Evolutionary conservation across 371 early-diverging fungal species (phyloP).

Genomic region (Apophysomyces trapeziformis): DNA sequence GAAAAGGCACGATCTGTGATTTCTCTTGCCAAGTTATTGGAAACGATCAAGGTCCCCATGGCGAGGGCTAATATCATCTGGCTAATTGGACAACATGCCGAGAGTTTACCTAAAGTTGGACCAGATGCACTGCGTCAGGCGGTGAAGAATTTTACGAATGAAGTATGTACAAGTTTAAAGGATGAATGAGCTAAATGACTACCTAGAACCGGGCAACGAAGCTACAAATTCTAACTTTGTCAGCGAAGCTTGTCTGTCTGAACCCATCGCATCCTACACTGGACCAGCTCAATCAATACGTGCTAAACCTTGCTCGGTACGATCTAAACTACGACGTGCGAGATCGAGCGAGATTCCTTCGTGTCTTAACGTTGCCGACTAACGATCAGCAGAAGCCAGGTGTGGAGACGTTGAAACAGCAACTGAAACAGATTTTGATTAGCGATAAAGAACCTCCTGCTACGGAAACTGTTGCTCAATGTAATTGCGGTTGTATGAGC

Average conservation of each 20-base stretch:
- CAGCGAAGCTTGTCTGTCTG: conserved; percentile 67
- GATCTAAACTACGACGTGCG: conserved; percentile 90
- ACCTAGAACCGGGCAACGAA: conserved; percentile 68
- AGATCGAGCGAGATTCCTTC: conserved; percentile 87
- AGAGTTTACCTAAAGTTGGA: conserved; percentile 63
- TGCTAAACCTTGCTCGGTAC: conserved; percentile 85
- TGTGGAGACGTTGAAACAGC: conserved; percentile 42
- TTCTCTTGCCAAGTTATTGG: conserved; percentile 67
- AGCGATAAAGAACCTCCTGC: conserved; percentile 57
- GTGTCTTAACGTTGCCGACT: conserved; percentile 66
- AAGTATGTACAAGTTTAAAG: conserved; percentile 41
- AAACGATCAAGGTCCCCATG: conserved; percentile 68
- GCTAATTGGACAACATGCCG: conserved; percentile 82
- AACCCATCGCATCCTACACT: conserved; percentile 52
- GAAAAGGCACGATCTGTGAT: conserved; percentile 62
- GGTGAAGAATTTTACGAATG: conserved; percentile 72
- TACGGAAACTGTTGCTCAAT: conserved; percentile 39
- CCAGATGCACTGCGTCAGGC: conserved; percentile 85
- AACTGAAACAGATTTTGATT: conserved; percentile 54
- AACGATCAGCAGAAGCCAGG: conserved; percentile 41
- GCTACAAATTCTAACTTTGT: conserved; percentile 81
- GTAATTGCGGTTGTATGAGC: conserved; percentile 21
- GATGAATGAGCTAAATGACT: not conserved
- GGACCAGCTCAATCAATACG: conserved; percentile 68
- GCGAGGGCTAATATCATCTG: conserved; percentile 82